These are phyloP conservation scores for Phylloporus arenicola DNA, from an alignment of 768 basidiomycete species.

Conservation along the genomic window DNA sequence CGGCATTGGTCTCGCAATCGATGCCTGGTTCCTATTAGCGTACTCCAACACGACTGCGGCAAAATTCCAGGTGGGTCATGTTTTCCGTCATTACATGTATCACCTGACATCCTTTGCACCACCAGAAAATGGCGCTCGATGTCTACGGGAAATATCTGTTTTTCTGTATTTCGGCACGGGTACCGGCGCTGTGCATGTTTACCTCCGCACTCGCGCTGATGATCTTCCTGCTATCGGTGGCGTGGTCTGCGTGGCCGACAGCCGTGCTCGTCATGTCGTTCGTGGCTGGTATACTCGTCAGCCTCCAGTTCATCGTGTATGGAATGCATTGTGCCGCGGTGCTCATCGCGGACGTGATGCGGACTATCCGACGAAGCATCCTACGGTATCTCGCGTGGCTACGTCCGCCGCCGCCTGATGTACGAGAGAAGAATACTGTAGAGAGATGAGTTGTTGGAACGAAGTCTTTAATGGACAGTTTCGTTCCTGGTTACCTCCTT, in stretches of 20 bases:
- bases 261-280: constrained; percentile 58
- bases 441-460: neutral
- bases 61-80: constrained; percentile 50
- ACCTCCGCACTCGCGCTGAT: constrained; percentile 52
- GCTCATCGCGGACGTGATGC: constrained; percentile 5
- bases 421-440: constrained; percentile 6
- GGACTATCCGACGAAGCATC: constrained; percentile 10
- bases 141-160: constrained; percentile 59
- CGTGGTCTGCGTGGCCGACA: constrained; percentile 58
- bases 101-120: neutral
- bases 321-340: constrained; percentile 32
- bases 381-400: constrained; percentile 10
- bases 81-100: neutral
- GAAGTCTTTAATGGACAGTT: neutral
- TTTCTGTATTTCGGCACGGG: constrained; percentile 60
- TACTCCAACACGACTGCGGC: constrained; percentile 50
- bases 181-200: constrained; percentile 60
- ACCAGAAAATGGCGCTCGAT: constrained; percentile 38
- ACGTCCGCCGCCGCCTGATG: constrained; percentile 6
- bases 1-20: constrained; percentile 58
- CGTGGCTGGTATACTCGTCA: constrained; percentile 52
- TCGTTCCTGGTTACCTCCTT: too few species aligned
- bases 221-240: constrained; percentile 54
- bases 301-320: constrained; percentile 62
- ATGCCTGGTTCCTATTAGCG: constrained; percentile 60